phyloP scores from a whole-genome alignment of 2,329 filamentous ascomycete species.

The Madurella mycetomatis region DNA sequence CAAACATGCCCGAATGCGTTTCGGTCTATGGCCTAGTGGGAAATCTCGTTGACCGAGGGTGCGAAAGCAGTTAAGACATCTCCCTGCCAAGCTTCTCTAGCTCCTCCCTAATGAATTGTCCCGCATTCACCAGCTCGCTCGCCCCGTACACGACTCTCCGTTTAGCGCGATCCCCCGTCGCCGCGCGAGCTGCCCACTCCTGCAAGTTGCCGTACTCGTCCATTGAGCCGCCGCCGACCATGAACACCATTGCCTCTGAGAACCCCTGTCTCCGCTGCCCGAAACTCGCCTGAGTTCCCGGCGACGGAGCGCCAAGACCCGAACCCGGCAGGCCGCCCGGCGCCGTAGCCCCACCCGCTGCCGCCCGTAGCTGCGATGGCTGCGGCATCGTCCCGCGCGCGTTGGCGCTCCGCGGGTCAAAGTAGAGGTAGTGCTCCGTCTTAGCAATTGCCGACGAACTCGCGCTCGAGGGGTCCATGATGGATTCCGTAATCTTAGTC shows the following conservation, averaged over 20 bases:
- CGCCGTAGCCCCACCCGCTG: constrained; percentile 33
- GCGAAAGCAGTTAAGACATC: constrained; percentile 30
- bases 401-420: constrained; percentile 89
- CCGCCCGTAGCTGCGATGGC: constrained; percentile 56
- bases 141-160: constrained; percentile 91
- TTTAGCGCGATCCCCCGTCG: constrained; percentile 51
- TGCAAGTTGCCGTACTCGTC: constrained; percentile 97
- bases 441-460: constrained; percentile 90
- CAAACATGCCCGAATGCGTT: background rate
- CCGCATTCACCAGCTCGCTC: constrained; percentile 72
- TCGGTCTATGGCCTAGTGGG: background rate
- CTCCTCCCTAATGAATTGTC: constrained; percentile 61
- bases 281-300: constrained; percentile 76
- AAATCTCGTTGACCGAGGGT: too few species aligned
- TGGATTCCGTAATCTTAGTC: constrained; percentile 95
- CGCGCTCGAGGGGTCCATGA: constrained; percentile 92
- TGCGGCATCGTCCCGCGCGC: constrained; percentile 88
- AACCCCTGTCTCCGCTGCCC: constrained; percentile 87
- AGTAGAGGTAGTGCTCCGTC: constrained; percentile 95
- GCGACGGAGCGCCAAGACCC: constrained; percentile 42
- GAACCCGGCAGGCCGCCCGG: constrained; percentile 46
- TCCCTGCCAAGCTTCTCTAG: constrained; percentile 60
- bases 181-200: constrained; percentile 84
- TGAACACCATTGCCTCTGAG: constrained; percentile 88
- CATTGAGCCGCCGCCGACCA: constrained; percentile 94